Evolutionary conservation across 1,284 basidiomycete genomes (phyloP).

Genomic region (Fomitopsis schrenkii): DNA sequence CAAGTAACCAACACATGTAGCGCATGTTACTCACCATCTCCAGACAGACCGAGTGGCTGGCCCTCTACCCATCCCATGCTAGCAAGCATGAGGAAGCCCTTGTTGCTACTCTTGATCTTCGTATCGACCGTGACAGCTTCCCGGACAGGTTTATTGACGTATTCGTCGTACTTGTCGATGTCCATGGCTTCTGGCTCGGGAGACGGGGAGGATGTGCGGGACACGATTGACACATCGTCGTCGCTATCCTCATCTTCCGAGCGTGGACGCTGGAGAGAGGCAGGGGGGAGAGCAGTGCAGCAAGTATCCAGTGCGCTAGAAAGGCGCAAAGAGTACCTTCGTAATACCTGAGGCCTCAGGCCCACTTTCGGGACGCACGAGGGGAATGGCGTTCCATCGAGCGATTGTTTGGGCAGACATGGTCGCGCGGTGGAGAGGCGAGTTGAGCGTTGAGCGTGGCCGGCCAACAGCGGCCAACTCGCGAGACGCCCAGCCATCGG

Average conservation of each 20-base stretch:
- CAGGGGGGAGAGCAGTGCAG: constrained; percentile 31
- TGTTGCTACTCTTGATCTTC: constrained; percentile 70
- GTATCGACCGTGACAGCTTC: constrained; percentile 78
- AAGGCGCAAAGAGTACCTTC: constrained; percentile 69
- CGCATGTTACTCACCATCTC: constrained; percentile 49
- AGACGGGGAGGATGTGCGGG: constrained; percentile 59
- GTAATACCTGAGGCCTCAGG: constrained; percentile 16
- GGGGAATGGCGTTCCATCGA: constrained; percentile 69
- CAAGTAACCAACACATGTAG: background rate
- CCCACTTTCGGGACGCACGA: constrained; percentile 32
- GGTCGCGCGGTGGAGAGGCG: background rate
- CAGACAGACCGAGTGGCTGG: constrained; percentile 69
- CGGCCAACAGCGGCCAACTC: background rate
- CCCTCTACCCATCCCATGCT: constrained; percentile 82
- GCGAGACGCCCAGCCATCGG: background rate
- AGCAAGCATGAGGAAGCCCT: constrained; percentile 73
- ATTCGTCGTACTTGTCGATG: constrained; percentile 68
- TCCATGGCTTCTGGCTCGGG: constrained; percentile 46
- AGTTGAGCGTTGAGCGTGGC: background rate
- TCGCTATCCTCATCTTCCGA: constrained; percentile 35
- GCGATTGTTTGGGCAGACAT: constrained; percentile 66
- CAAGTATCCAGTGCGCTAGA: constrained; percentile 32
- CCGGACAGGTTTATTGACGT: constrained; percentile 38
- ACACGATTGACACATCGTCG: constrained; percentile 67
- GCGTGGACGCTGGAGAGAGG: constrained; percentile 52